These are phyloP conservation scores for Diaporthe sp. DNA, from an alignment of 2,329 filamentous ascomycete species.

Conservation along the genomic window DNA sequence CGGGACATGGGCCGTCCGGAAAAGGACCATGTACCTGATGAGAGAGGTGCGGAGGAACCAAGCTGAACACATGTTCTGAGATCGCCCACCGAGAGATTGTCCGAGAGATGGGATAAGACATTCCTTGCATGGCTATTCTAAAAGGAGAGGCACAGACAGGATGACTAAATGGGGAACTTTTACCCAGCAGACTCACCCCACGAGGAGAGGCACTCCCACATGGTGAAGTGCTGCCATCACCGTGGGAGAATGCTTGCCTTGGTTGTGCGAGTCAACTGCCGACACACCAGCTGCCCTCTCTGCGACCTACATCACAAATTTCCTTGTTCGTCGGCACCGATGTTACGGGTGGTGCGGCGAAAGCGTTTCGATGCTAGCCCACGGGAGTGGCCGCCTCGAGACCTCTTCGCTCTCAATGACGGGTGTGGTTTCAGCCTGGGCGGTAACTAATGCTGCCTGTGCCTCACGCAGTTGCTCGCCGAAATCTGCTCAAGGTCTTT, in stretches of 20 bases:
- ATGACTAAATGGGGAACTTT: neutral
- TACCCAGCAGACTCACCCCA: neutral
- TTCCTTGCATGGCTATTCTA: neutral
- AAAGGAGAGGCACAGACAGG: neutral
- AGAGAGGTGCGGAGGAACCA: neutral
- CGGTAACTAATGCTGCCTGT: constrained; percentile 3
- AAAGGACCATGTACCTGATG: neutral
- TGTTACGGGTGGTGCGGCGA: constrained; percentile 30
- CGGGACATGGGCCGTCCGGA: neutral
- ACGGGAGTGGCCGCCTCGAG: constrained; percentile 21
- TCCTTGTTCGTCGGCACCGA: constrained; percentile 1
- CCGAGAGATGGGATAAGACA: constrained; percentile 5
- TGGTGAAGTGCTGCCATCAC: neutral
- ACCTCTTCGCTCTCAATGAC: constrained; percentile 11
- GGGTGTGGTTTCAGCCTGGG: constrained; percentile 13
- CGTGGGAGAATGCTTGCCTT: neutral
- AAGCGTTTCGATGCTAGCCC: constrained; percentile 29
- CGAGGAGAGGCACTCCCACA: neutral
- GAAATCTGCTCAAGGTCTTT: neutral
- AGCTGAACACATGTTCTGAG: neutral
- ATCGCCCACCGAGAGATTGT: neutral
- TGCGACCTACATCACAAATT: neutral
- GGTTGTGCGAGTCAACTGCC: neutral
- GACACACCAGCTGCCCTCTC: constrained; percentile 6
- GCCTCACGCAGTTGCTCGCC: neutral